Percentiles rank a stretch among this genome's conserved stretches.
phyloP scores from a whole-genome alignment of 257 asterid species.

The Nicotiana attenuata region DNA sequence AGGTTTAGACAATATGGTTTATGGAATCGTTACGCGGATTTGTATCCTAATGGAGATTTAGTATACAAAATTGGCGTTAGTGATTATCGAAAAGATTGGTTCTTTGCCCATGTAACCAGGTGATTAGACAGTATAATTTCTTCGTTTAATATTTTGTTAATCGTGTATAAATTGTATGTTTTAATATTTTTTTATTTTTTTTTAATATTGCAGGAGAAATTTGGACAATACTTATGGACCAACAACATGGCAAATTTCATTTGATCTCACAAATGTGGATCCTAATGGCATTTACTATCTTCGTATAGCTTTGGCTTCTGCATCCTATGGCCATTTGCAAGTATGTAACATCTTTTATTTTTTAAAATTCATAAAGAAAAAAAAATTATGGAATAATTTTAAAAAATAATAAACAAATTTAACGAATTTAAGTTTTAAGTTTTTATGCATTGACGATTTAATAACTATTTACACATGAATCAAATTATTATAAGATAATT shows the following conservation, averaged over 20 bases:
- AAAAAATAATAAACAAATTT: neutral
- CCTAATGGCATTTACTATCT: slow-evolving; percentile 36
- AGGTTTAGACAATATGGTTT: slow-evolving; percentile 34
- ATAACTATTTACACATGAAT: neutral
- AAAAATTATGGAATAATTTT: neutral
- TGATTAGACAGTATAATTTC: neutral
- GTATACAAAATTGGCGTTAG: slow-evolving; percentile 23
- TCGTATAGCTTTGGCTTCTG: slow-evolving; percentile 68
- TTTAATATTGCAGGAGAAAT: slow-evolving; percentile 30
- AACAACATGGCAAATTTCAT: slow-evolving; percentile 59
- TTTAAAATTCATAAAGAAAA: neutral
- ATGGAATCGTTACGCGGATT: slow-evolving; percentile 34
- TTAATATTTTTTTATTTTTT: neutral
- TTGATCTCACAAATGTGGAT: slow-evolving; percentile 29
- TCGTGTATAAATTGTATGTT: neutral
- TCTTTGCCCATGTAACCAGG: slow-evolving; percentile 34
- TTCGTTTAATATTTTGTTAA: neutral
- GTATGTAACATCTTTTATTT: slow-evolving; percentile 22
- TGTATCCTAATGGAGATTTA: slow-evolving; percentile 29
- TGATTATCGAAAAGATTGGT: slow-evolving; percentile 32
- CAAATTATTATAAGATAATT: neutral
- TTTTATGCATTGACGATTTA: neutral
- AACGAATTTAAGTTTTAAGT: neutral
- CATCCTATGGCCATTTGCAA: slow-evolving; percentile 43
- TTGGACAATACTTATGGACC: slow-evolving; percentile 18